phyloP scores from a whole-genome alignment of 495 filamentous ascomycete species.

The Pseudevernia furfuracea region DNA sequence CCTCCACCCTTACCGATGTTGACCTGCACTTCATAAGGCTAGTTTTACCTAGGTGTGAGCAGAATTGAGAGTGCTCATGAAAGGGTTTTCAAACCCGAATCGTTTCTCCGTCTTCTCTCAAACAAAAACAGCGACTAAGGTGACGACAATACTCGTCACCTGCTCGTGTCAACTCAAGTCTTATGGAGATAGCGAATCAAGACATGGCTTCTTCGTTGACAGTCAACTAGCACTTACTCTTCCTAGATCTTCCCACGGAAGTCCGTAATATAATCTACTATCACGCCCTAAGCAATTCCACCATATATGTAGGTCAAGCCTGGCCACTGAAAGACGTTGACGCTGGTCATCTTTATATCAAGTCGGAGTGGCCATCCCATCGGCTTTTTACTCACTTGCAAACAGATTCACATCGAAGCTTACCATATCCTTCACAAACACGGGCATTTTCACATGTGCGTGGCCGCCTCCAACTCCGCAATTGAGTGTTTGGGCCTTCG shows the following conservation, averaged over 20 bases:
- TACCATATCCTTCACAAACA: neutral
- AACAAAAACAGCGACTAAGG: neutral
- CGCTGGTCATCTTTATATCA: neutral
- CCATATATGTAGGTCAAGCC: neutral
- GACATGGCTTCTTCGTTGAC: neutral
- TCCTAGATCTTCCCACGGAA: neutral
- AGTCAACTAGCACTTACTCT: neutral
- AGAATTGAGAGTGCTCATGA: no score
- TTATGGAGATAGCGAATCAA: neutral
- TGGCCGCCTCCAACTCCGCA: no score
- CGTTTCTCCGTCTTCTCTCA: neutral
- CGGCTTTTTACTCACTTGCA: neutral
- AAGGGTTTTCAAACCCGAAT: no score
- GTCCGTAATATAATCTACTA: neutral
- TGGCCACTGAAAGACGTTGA: no score
- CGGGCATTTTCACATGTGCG: neutral
- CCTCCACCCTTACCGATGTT: no score
- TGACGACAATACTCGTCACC: neutral
- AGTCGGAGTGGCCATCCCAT: neutral
- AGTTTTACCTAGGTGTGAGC: no score
- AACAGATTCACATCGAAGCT: neutral
- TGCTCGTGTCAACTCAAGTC: neutral
- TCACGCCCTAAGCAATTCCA: neutral
- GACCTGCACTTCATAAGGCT: no score
- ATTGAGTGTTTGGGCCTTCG: no score